Evolutionary conservation across 768 basidiomycete genomes (phyloP).

Genomic region (Trametes sanguinea): DNA sequence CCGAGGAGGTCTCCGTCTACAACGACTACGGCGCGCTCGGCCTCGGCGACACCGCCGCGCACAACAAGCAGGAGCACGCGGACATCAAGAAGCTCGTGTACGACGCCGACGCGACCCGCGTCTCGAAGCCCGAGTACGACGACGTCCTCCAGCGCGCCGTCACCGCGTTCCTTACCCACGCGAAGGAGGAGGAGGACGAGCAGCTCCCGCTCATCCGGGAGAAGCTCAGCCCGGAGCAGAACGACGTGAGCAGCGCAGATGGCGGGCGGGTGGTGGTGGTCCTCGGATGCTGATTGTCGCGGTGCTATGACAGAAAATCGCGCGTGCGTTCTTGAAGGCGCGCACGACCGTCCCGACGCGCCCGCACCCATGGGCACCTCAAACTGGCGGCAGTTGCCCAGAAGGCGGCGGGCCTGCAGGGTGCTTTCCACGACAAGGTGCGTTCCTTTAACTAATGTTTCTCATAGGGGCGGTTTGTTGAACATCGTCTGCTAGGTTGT

Average conservation of each 20-base stretch:
- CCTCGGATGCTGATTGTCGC: not conserved
- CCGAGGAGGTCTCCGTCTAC: conserved; percentile 28
- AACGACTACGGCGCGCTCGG: conserved; percentile 21
- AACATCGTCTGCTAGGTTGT: conserved; percentile 9
- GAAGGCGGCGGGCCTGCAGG: conserved; percentile 26
- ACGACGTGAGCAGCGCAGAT: conserved; percentile 21
- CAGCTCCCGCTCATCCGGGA: conserved; percentile 23
- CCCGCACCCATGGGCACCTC: conserved; percentile 27
- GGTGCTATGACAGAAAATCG: conserved; percentile 16
- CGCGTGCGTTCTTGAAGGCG: conserved; percentile 24
- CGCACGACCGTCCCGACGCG: conserved; percentile 26
- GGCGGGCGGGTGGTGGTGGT: not conserved
- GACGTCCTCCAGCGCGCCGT: conserved; percentile 23
- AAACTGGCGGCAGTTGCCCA: conserved; percentile 27
- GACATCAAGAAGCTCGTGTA: conserved; percentile 9
- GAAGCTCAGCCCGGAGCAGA: conserved; percentile 23
- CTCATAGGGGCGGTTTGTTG: no score
- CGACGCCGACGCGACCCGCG: conserved; percentile 19
- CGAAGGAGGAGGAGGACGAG: conserved; percentile 27
- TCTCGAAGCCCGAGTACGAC: conserved; percentile 20
- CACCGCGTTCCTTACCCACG: conserved; percentile 24
- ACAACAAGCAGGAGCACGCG: conserved; percentile 24
- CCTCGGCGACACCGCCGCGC: conserved; percentile 21
- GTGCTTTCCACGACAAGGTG: conserved; percentile 24
- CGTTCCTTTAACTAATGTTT: not conserved